These are phyloP conservation scores for Aspergillus candidus DNA, from an alignment of 2,329 filamentous ascomycete species.

Conservation along the genomic window DNA sequence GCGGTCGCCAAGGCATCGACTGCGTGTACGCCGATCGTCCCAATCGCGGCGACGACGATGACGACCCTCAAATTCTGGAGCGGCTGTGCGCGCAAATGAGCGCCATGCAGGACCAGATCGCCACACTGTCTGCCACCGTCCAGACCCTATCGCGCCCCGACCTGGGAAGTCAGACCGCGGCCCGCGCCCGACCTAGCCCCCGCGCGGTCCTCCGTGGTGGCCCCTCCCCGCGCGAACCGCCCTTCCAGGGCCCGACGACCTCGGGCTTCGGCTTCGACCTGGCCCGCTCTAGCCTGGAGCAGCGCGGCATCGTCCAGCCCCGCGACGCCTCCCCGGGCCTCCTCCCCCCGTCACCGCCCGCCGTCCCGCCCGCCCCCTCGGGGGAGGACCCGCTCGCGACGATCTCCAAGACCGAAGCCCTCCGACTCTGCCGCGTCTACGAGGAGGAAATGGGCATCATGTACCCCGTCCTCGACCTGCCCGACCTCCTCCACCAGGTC, in stretches of 20 bases:
- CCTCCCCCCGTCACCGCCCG: slow-evolving; percentile 18
- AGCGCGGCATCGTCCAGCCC: slow-evolving; percentile 70
- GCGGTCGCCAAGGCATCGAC: slow-evolving; percentile 43
- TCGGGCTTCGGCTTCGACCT: slow-evolving; percentile 76
- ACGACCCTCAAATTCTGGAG: slow-evolving; percentile 11
- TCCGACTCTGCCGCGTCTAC: slow-evolving; percentile 70
- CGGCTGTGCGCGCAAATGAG: slow-evolving; percentile 26
- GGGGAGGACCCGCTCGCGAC: slow-evolving; percentile 67
- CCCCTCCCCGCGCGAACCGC: slow-evolving; percentile 39
- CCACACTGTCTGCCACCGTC: slow-evolving; percentile 65
- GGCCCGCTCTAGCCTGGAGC: slow-evolving; percentile 76
- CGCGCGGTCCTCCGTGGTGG: slow-evolving; percentile 14
- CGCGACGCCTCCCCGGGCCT: slow-evolving; percentile 30
- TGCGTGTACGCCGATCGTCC: slow-evolving; percentile 53
- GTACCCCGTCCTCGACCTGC: slow-evolving; percentile 76
- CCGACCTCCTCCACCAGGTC: slow-evolving; percentile 62
- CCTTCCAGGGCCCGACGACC: slow-evolving; percentile 81
- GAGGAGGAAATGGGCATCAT: slow-evolving; percentile 86
- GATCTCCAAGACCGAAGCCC: slow-evolving; percentile 67
- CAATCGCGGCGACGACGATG: slow-evolving; percentile 56
- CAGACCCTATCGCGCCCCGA: slow-evolving; percentile 51
- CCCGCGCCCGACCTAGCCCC: slow-evolving; percentile 1
- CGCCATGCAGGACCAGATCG: slow-evolving; percentile 60
- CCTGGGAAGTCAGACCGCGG: slow-evolving; percentile 4
- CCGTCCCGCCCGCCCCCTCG: slow-evolving; percentile 18